Base-by-base conservation (phyloP, 192 early-diverging fungal genomes). In the Umbelopsis sp. region DNA sequence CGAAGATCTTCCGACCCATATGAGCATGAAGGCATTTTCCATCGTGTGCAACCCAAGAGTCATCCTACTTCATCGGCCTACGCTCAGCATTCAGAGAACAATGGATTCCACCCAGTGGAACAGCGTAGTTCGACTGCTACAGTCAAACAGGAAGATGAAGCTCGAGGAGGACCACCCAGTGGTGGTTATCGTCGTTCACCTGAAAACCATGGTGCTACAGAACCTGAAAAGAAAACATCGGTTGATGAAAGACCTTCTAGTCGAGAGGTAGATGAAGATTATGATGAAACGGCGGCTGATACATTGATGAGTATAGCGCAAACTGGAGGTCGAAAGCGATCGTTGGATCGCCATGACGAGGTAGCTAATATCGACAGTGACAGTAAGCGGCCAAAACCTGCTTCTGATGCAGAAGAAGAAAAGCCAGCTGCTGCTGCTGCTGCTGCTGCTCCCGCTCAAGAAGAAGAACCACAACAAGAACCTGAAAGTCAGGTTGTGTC, bases 241-340 rank as follows among this genome's bases (percentile, higher is more conserved):
- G 45, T 20, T 25, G 45, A 50, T 16, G 17, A 68, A 31, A 45
- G 47, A 20, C 47, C 68, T 45, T 45, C 45, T 20, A 38, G 45
- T 12, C 68, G 45, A 53, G 38, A 70, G 20, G 31, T 71, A 3
- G 74, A 76, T 65, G 75, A 76, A 12, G 75, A 76, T 47, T 76
- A 71, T 68, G 75, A 76, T 68, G 70, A 71, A 14, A 71, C 65
- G 25, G 75, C 75, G 17, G 75, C 70, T 26, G 75, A 76, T 76
- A 65, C 53, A 5, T 50, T 76, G 14, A 52, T 76, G 65, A 71
- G 70, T n/a, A 76, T 76, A 26, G 70, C 45, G 25, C 22, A 29
- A 54, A 54, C 43, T 22, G 71, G 59, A 4, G 75, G 70, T 45
- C 59, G 70, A 56, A 76, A 76, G 52, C 50, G 75, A 24, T 65